Evolutionary conservation across 805 yeast genomes (phyloP).

Genomic region (Wickerhamomyces ciferrii): DNA sequence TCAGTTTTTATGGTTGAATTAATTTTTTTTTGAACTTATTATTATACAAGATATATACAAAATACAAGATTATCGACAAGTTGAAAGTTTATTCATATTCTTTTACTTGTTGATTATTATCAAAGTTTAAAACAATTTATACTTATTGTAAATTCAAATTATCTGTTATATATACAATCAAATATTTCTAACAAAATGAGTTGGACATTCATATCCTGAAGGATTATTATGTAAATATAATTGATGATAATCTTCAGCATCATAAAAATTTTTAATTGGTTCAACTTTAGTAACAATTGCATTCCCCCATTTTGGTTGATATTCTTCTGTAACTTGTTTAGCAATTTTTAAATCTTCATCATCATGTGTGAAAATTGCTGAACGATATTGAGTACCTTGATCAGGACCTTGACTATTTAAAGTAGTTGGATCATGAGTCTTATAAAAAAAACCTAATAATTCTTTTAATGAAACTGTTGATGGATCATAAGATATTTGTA

Average conservation of each 20-base stretch:
- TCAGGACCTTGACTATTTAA: constrained; percentile 83
- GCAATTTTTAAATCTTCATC: constrained; percentile 42
- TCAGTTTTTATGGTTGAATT: background rate
- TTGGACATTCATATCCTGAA: constrained; percentile 83
- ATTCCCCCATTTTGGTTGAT: constrained; percentile 68
- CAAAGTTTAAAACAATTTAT: background rate
- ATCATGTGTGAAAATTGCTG: constrained; percentile 66
- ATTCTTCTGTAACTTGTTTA: constrained; percentile 37
- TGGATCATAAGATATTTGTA: constrained; percentile 84
- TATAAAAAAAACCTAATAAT: constrained; percentile 77
- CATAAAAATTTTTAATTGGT: constrained; percentile 68
- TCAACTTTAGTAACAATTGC: constrained; percentile 66
- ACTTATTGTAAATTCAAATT: too few species aligned
- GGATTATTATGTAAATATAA: constrained; percentile 76
- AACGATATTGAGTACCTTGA: constrained; percentile 83
- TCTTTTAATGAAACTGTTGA: constrained; percentile 49
- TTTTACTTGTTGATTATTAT: background rate
- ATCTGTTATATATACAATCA: constrained; percentile 12
- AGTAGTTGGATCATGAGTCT: constrained; percentile 93
- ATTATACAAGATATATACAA: background rate
- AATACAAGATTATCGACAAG: background rate
- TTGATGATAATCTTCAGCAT: constrained; percentile 97
- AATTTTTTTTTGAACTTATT: background rate
- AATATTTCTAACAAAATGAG: constrained; percentile 67
- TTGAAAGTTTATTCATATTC: background rate